These are phyloP conservation scores for Globisporangium cylindrosporum DNA, from an alignment of 352 stramenopile species.

Conservation along the genomic window DNA sequence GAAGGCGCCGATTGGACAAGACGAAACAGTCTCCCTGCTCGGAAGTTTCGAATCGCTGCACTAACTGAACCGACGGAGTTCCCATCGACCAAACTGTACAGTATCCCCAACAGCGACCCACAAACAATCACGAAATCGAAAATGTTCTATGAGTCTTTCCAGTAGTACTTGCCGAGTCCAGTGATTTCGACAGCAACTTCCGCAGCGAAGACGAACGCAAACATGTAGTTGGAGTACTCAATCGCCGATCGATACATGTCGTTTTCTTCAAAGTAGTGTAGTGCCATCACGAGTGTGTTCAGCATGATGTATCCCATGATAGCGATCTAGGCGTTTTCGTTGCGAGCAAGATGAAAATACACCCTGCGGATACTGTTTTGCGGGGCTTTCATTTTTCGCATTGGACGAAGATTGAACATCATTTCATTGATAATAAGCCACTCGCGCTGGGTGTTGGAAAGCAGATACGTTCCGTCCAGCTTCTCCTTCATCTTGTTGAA, in stretches of 20 bases:
- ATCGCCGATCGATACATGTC: conserved; percentile 56
- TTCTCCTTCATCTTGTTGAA: conserved; percentile 85
- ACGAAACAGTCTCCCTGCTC: conserved; percentile 72
- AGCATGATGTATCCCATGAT: conserved; percentile 85
- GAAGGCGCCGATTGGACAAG: conserved; percentile 72
- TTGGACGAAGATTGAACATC: conserved; percentile 47
- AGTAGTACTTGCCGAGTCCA: conserved; percentile 77
- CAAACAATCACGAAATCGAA: conserved; percentile 80
- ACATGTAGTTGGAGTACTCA: conserved; percentile 74
- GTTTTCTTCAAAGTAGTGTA: conserved; percentile 84
- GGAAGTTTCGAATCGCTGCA: conserved; percentile 76
- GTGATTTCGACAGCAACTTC: conserved; percentile 86
- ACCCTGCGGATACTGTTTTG: conserved; percentile 34
- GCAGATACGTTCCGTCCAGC: conserved; percentile 57
- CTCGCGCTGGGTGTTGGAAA: conserved; percentile 69
- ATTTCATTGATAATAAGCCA: conserved; percentile 67
- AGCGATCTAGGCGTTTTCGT: conserved; percentile 63
- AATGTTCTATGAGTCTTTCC: conserved; percentile 74
- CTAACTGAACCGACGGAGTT: conserved; percentile 49
- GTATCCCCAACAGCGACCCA: conserved; percentile 44
- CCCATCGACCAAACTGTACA: conserved; percentile 44
- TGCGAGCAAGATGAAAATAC: conserved; percentile 39
- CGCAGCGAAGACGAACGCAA: conserved; percentile 77
- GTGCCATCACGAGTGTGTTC: conserved; percentile 86
- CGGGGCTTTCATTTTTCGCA: conserved; percentile 40